A percentile compares a stretch with the other conserved stretches of the same genome.
Evolutionary conservation across 768 basidiomycete species (phyloP).

Genomic region (Boletus edulis): DNA sequence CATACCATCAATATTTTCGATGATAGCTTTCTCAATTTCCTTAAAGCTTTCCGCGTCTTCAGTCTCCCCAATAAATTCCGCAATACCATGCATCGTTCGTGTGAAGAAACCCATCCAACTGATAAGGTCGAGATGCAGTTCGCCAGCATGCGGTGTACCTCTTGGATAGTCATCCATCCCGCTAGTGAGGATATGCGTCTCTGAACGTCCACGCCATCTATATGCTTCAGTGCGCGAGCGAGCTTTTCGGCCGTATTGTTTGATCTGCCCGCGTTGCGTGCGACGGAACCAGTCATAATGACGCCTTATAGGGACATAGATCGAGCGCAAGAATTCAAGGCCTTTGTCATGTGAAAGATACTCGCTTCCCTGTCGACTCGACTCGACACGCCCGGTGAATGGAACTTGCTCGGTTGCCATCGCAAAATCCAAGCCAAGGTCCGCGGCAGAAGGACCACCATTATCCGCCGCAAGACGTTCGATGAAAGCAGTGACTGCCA

Average conservation of each 20-base stretch:
- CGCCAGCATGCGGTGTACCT: constrained; percentile 84
- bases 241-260: constrained; percentile 80
- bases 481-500: constrained; percentile 92
- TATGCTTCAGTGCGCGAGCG: constrained; percentile 90
- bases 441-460: constrained; percentile 49
- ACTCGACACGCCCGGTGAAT: constrained; percentile 30
- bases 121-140: constrained; percentile 90
- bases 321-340: constrained; percentile 66
- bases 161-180: constrained; percentile 98
- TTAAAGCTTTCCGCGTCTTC: constrained; percentile 78
- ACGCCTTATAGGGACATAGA: constrained; percentile 80
- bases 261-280: constrained; percentile 92
- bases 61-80: constrained; percentile 80
- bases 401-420: constrained; percentile 52
- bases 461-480: constrained; percentile 55
- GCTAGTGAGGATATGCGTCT: constrained; percentile 85
- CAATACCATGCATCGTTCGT: constrained; percentile 88
- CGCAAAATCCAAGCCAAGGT: constrained; percentile 66
- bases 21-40: constrained; percentile 75
- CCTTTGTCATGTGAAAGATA: constrained; percentile 62
- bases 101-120: constrained; percentile 98
- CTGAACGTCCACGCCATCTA: constrained; percentile 89
- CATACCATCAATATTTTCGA: constrained; percentile 83
- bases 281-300: constrained; percentile 97
- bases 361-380: constrained; percentile 39